These are phyloP conservation scores for Canavalia ensiformis DNA, from an alignment of 306 rosid species.

Conservation along the genomic window DNA sequence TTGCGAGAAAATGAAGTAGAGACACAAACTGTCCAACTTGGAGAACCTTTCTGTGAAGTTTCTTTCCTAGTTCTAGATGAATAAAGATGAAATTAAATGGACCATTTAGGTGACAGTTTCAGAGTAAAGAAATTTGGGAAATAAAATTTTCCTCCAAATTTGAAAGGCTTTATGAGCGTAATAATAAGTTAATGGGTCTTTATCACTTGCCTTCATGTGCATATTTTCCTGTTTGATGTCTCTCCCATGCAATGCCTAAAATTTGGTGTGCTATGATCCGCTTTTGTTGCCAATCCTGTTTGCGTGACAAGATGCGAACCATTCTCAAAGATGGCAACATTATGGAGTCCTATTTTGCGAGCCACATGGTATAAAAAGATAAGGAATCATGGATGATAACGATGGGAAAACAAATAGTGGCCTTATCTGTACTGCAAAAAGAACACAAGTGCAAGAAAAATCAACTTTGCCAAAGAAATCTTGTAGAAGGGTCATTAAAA, in stretches of 20 bases:
- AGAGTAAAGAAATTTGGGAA: background rate
- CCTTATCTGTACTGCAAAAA: conserved; percentile 32
- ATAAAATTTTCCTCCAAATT: background rate
- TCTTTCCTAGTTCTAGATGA: too few relatives aligned
- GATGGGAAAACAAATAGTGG: background rate
- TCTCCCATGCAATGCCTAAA: conserved; percentile 18
- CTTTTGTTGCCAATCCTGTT: conserved; percentile 24
- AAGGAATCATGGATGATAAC: conserved; percentile 8
- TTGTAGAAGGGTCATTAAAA: background rate
- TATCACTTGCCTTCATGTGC: background rate
- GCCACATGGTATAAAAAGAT: background rate
- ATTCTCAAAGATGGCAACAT: background rate
- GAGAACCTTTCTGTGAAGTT: too few relatives aligned
- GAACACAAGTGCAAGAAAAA: background rate
- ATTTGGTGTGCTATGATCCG: background rate
- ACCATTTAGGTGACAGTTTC: too few relatives aligned
- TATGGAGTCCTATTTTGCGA: background rate
- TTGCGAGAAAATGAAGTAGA: background rate
- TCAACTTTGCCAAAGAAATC: conserved; percentile 6
- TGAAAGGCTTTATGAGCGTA: background rate
- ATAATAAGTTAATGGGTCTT: background rate
- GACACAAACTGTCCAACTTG: background rate
- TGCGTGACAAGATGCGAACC: background rate
- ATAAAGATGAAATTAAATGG: too few relatives aligned
- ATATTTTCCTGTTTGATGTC: background rate